phyloP scores from a whole-genome alignment of 2,329 filamentous ascomycete genomes.

The Aspergillus fumigatus region DNA sequence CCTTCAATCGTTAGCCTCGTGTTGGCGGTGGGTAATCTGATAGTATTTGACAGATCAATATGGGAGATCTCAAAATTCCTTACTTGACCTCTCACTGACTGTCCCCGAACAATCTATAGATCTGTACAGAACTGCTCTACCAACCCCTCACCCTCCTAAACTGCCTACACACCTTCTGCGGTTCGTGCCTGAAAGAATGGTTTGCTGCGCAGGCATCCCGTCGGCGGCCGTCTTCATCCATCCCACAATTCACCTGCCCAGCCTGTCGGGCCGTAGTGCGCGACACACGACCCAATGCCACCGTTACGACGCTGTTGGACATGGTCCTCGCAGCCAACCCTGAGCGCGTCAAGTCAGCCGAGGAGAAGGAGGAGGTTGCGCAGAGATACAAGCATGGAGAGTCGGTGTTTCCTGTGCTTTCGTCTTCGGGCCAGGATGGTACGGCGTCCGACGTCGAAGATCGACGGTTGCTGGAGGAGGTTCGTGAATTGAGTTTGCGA shows the following conservation, averaged over 20 bases:
- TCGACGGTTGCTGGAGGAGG: constrained; percentile 63
- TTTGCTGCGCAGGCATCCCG: constrained; percentile 72
- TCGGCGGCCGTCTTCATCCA: constrained; percentile 41
- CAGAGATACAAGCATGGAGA: constrained; percentile 77
- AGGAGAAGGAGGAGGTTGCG: constrained; percentile 73
- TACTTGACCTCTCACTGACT: background rate
- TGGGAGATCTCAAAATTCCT: background rate
- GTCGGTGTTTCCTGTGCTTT: constrained; percentile 64
- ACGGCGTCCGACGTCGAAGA: constrained; percentile 56
- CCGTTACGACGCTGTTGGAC: constrained; percentile 81
- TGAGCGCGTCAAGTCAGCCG: constrained; percentile 61
- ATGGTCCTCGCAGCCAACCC: constrained; percentile 82
- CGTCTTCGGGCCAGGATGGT: constrained; percentile 34
- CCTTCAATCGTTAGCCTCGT: background rate
- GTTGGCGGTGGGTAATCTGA: background rate
- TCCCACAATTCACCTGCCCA: constrained; percentile 75
- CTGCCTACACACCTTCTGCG: constrained; percentile 94
- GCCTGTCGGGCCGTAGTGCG: constrained; percentile 84
- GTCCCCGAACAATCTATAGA: constrained; percentile 50
- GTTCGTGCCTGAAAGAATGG: constrained; percentile 93
- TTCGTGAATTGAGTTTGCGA: constrained; percentile 67
- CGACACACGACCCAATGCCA: constrained; percentile 84
- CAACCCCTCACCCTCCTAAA: constrained; percentile 87
- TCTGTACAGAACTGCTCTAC: constrained; percentile 92
- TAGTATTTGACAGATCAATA: background rate